Percentiles rank a stretch among this genome's conserved stretches.
Evolutionary conservation across 2,329 filamentous ascomycete genomes (phyloP).

Genomic region (Venturia effusa): DNA sequence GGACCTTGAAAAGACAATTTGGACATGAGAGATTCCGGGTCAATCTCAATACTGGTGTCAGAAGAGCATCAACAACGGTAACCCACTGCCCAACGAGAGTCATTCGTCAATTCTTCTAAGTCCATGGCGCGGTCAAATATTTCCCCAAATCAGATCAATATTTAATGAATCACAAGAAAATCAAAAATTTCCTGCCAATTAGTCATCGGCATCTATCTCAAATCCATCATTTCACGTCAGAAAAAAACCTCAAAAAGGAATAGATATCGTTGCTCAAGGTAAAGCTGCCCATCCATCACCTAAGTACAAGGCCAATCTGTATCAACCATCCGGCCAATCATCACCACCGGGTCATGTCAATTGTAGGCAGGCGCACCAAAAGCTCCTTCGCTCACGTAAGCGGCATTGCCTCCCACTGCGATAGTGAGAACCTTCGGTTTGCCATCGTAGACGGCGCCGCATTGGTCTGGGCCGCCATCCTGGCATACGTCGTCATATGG

Average conservation of each 20-base stretch:
- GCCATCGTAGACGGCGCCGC: constrained; percentile 49
- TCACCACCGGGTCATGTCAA: background rate
- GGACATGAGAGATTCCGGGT: too few species aligned
- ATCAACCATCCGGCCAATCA: background rate
- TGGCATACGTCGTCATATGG: constrained; percentile 57
- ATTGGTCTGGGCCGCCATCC: constrained; percentile 45
- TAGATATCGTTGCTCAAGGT: background rate
- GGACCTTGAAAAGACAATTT: too few species aligned
- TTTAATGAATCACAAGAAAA: too few species aligned
- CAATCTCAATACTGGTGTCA: too few species aligned
- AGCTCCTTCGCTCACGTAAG: background rate
- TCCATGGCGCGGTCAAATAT: too few species aligned
- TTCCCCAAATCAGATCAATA: too few species aligned
- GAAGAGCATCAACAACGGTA: too few species aligned
- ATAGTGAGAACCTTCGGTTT: constrained; percentile 46
- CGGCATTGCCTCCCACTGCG: constrained; percentile 38
- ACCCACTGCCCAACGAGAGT: too few species aligned
- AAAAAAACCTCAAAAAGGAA: background rate
- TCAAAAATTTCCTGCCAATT: too few species aligned
- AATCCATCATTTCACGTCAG: background rate
- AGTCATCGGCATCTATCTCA: background rate
- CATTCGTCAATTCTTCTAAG: too few species aligned
- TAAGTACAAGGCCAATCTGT: background rate
- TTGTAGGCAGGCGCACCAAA: constrained; percentile 6
- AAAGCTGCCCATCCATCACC: background rate